phyloP scores from a whole-genome alignment of 768 basidiomycete genomes.

The Boletus pseudopeckii region DNA sequence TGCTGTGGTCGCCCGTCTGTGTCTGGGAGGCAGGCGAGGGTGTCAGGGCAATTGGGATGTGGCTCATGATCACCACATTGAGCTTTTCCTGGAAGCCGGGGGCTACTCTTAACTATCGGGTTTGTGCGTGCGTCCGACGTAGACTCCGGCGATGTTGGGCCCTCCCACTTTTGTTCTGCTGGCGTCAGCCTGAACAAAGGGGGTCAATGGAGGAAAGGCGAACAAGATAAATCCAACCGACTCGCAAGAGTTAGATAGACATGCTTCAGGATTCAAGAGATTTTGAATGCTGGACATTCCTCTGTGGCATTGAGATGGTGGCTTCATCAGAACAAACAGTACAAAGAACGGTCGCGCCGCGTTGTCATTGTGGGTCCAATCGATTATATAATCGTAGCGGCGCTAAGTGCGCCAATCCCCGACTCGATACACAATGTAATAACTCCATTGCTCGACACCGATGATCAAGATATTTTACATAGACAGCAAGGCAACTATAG shows the following conservation, averaged over 20 bases:
- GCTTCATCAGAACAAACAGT: constrained; percentile 9
- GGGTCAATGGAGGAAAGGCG: constrained; percentile 14
- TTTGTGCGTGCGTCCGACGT: constrained; percentile 33
- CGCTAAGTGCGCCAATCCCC: no score
- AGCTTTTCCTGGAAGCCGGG: constrained; percentile 22
- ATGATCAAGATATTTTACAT: no score
- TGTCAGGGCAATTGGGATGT: constrained; percentile 79
- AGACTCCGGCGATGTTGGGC: constrained; percentile 34
- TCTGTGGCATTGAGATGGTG: constrained; percentile 19
- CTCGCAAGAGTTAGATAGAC: constrained; percentile 39
- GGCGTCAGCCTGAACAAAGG: constrained; percentile 29
- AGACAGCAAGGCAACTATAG: no score
- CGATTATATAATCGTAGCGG: constrained; percentile 33
- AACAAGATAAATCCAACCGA: constrained; percentile 27
- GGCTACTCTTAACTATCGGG: constrained; percentile 21
- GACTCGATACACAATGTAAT: no score
- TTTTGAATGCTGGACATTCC: constrained; percentile 56
- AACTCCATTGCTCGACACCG: no score
- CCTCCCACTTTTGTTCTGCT: constrained; percentile 25
- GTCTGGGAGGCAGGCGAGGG: constrained; percentile 73
- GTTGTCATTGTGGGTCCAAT: constrained; percentile 34
- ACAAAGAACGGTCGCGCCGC: constrained; percentile 5
- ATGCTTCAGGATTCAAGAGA: constrained; percentile 54
- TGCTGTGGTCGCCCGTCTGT: constrained; percentile 78
- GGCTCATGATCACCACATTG: constrained; percentile 46